Conservation (phyloP, 1,284 basidiomycete genomes). For the Pisolithus thermaeus region DNA sequence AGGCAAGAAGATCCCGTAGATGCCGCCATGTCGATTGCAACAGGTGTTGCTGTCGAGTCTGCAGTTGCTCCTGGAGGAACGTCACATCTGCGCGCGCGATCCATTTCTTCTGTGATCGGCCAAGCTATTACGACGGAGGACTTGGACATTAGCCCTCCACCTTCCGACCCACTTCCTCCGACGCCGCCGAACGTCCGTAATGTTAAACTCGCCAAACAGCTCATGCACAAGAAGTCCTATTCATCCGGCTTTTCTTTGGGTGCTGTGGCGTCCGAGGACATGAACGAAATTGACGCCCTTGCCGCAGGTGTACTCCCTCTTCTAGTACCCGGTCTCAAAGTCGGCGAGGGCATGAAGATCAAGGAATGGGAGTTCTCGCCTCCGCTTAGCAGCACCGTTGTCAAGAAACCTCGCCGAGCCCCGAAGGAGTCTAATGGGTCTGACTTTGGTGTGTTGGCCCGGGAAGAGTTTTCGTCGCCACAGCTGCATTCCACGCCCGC, state of each 20-base stretch:
- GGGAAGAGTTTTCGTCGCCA: constrained; percentile 41
- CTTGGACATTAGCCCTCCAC: constrained; percentile 38
- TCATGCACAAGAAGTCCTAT: constrained; percentile 53
- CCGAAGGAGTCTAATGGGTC: constrained; percentile 2
- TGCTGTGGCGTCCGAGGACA: constrained; percentile 41
- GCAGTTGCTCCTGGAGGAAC: constrained; percentile 22
- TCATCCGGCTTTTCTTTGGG: constrained; percentile 58
- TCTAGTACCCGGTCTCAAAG: constrained; percentile 58
- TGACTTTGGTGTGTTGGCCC: constrained; percentile 16
- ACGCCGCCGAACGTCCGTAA: constrained; percentile 57
- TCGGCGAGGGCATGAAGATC: constrained; percentile 50
- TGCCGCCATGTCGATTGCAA: constrained; percentile 30
- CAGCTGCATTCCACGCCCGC: constrained; percentile 55
- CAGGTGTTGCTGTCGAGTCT: constrained; percentile 30
- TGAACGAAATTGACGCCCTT: constrained; percentile 63
- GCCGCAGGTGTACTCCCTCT: constrained; percentile 63
- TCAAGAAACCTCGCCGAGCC: constrained; percentile 24
- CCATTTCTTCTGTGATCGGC: constrained; percentile 41
- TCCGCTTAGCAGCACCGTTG: constrained; percentile 34
- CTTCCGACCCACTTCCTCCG: constrained; percentile 60
- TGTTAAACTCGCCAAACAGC: constrained; percentile 33
- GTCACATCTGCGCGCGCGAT: constrained; percentile 40
- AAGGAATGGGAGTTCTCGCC: constrained; percentile 41
- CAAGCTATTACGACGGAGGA: constrained; percentile 34
- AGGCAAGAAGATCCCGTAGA: constrained; percentile 24